phyloP scores from a whole-genome alignment of 805 yeast species.

The Cyberlindnera japonica region DNA sequence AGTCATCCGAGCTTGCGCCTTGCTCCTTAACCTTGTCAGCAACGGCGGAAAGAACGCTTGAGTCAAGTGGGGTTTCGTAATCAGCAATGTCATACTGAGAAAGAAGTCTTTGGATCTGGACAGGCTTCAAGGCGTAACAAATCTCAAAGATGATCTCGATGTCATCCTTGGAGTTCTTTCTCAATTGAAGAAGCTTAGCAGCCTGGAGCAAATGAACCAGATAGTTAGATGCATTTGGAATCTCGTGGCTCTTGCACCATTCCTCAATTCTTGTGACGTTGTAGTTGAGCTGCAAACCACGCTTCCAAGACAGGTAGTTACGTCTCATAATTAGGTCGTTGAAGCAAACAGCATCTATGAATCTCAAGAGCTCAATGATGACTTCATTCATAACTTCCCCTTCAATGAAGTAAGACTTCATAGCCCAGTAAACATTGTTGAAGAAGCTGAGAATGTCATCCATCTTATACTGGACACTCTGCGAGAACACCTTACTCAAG shows the following conservation, averaged over 20 bases:
- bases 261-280: conserved; percentile 95
- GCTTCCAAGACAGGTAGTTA: conserved; percentile 93
- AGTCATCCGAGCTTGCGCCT: conserved; percentile 53
- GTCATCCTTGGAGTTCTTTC: conserved; percentile 86
- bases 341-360: conserved; percentile 90
- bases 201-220: conserved; percentile 88
- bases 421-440: conserved; percentile 87
- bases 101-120: conserved; percentile 91
- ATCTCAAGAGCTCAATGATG: conserved; percentile 73
- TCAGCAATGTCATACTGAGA: conserved; percentile 89
- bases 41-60: conserved; percentile 72
- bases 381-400: conserved; percentile 80
- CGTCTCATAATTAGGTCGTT: conserved; percentile 94
- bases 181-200: conserved; percentile 85
- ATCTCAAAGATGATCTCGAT: conserved; percentile 90
- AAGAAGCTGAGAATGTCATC: conserved; percentile 88
- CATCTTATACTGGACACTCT: conserved; percentile 77
- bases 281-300: conserved; percentile 94
- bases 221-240: conserved; percentile 81
- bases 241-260: conserved; percentile 95
- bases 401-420: conserved; percentile 88
- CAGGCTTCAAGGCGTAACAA: conserved; percentile 89
- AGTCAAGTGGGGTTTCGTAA: conserved; percentile 88
- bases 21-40: conserved; percentile 74
- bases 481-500: conserved; percentile 75